Evolutionary conservation across 2,329 filamentous ascomycete genomes (phyloP).

Genomic region (Fonsecaea nubica): DNA sequence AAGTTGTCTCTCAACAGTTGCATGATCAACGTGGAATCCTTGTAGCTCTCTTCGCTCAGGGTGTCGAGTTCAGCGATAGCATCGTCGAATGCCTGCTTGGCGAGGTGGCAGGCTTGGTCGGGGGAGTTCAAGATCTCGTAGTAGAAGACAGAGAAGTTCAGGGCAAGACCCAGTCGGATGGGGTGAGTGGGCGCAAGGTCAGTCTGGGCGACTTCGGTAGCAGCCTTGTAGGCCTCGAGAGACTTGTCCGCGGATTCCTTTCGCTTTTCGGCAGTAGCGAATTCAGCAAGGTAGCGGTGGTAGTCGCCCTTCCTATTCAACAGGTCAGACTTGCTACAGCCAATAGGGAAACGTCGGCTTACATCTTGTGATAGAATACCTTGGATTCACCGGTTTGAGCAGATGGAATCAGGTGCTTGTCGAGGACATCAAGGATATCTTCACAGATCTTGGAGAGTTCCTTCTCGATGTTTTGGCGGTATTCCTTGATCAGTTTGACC

Average conservation of each 20-base stretch:
- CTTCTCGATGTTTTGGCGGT: constrained; percentile 96
- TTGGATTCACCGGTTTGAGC: constrained; percentile 96
- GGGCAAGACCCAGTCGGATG: constrained; percentile 87
- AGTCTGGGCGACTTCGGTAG: constrained; percentile 87
- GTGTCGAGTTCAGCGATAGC: constrained; percentile 98
- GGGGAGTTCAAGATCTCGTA: constrained; percentile 99
- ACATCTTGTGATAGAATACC: constrained; percentile 99
- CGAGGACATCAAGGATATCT: constrained; percentile 93
- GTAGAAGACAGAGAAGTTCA: constrained; percentile 99
- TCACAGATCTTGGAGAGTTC: constrained; percentile 98
- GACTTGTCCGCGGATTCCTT: constrained; percentile 93
- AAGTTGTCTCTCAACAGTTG: constrained; percentile 97
- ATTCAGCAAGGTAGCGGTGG: constrained; percentile 98
- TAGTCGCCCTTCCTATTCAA: constrained; percentile 92
- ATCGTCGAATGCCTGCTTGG: constrained; percentile 95
- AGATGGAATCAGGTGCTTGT: constrained; percentile 91
- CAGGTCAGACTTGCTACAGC: not conserved
- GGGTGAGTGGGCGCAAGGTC: constrained; percentile 91
- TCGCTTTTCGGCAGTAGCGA: constrained; percentile 91
- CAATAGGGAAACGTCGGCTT: constrained; percentile 43
- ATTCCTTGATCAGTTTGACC: constrained; percentile 92
- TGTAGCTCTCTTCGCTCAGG: constrained; percentile 98
- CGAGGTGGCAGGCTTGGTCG: constrained; percentile 96
- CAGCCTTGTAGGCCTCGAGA: constrained; percentile 95
- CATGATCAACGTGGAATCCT: constrained; percentile 98